Conservation (phyloP, 208 protist species). For the Crithidia expoeki region DNA sequence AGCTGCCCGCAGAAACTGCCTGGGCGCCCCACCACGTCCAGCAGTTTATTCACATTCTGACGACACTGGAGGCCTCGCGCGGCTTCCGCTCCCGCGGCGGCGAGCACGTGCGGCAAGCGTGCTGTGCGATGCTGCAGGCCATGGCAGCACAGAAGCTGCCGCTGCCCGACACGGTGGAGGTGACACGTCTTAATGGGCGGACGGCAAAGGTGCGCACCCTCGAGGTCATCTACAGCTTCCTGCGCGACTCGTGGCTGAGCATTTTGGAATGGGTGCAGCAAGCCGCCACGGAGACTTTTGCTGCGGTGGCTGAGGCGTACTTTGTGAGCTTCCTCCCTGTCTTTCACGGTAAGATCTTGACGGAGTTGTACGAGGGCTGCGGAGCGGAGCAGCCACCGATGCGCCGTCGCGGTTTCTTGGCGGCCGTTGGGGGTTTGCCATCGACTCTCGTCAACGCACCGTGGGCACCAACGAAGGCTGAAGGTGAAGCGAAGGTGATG, state of each 20-base stretch:
- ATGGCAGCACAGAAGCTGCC: constrained; percentile 62
- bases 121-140: constrained; percentile 87
- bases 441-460: constrained; percentile 44
- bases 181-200: constrained; percentile 57
- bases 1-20: constrained; percentile 41
- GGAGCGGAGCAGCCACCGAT: constrained; percentile 43
- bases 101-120: constrained; percentile 91
- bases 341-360: constrained; percentile 81
- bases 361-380: constrained; percentile 57
- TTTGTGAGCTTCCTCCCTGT: constrained; percentile 58
- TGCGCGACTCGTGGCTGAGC: constrained; percentile 91
- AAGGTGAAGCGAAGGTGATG: background rate
- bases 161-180: constrained; percentile 67
- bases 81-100: constrained; percentile 95
- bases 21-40: constrained; percentile 41
- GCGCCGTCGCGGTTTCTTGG: constrained; percentile 82
- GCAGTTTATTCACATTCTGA: constrained; percentile 21
- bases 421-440: constrained; percentile 84
- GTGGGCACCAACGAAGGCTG: constrained; percentile 12
- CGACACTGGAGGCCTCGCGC: constrained; percentile 82
- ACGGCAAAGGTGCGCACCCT: constrained; percentile 62
- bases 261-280: constrained; percentile 87
- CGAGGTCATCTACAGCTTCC: constrained; percentile 74
- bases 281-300: constrained; percentile 67
- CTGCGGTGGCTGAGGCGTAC: constrained; percentile 63